phyloP scores from a whole-genome alignment of 768 basidiomycete species.

The Auricularia heimuer region DNA sequence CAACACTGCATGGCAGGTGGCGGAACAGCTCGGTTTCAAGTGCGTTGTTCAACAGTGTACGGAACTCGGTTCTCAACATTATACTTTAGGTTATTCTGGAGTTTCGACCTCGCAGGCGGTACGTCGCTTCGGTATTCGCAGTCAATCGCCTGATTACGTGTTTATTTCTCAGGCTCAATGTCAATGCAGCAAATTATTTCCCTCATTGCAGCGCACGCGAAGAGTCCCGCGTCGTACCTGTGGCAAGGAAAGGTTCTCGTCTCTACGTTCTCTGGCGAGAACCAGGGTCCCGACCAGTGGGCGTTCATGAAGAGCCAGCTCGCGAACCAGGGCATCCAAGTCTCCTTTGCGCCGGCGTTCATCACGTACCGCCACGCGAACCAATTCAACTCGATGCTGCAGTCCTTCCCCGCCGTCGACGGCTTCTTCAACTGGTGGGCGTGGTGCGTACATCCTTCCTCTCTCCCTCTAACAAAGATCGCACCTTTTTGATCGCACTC shows the following conservation, averaged over 20 bases:
- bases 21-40: not conserved
- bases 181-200: not conserved
- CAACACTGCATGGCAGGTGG: not conserved
- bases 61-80: not conserved
- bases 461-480: slow-evolving; percentile 7
- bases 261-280: not conserved
- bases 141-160: too few relatives aligned
- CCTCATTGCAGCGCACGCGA: not conserved
- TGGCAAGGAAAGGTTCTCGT: not conserved
- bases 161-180: not conserved
- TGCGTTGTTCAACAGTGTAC: not conserved
- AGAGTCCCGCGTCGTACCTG: not conserved
- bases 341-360: slow-evolving; percentile 18
- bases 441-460: slow-evolving; percentile 21
- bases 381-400: slow-evolving; percentile 13
- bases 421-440: slow-evolving; percentile 29
- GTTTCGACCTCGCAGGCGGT: not conserved
- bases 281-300: not conserved
- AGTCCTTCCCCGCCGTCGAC: slow-evolving; percentile 17
- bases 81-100: not conserved
- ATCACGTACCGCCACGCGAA: slow-evolving; percentile 19
- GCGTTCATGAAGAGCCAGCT: not conserved
- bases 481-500: not conserved
- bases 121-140: too few relatives aligned
- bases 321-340: not conserved